phyloP scores from a whole-genome alignment of 1,284 basidiomycete genomes.

The Mycena sp. region DNA sequence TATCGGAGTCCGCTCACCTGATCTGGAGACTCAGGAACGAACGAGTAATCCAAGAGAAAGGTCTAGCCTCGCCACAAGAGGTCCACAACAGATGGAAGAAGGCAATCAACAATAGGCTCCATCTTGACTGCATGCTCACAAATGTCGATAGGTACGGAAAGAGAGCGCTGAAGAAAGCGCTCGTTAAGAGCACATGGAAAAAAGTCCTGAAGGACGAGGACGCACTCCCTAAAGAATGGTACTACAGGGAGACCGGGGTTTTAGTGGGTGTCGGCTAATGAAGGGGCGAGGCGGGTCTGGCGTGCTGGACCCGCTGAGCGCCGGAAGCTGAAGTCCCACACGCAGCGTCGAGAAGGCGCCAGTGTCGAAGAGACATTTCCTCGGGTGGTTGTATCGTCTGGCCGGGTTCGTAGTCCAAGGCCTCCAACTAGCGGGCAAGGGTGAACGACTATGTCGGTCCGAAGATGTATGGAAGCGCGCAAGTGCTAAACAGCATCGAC shows the following conservation, averaged over 20 bases:
- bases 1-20: conserved; percentile 16
- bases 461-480: conserved; percentile 2
- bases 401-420: neutral
- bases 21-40: conserved; percentile 18
- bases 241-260: neutral
- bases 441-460: neutral
- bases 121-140: neutral
- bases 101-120: neutral
- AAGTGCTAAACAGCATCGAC: conserved; percentile 1
- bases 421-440: neutral
- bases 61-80: neutral
- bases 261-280: conserved; percentile 21
- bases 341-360: neutral
- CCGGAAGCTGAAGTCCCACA: neutral
- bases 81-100: neutral
- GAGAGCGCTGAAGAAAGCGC: neutral
- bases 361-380: neutral
- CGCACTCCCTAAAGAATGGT: conserved; percentile 9
- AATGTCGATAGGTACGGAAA: neutral
- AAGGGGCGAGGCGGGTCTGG: neutral
- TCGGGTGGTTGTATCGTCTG: neutral
- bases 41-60: conserved; percentile 8
- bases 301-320: neutral
- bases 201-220: conserved; percentile 4
- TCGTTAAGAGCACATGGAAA: conserved; percentile 5